Conservation (phyloP, 805 yeast genomes). For the Candida coquimbonensis region DNA sequence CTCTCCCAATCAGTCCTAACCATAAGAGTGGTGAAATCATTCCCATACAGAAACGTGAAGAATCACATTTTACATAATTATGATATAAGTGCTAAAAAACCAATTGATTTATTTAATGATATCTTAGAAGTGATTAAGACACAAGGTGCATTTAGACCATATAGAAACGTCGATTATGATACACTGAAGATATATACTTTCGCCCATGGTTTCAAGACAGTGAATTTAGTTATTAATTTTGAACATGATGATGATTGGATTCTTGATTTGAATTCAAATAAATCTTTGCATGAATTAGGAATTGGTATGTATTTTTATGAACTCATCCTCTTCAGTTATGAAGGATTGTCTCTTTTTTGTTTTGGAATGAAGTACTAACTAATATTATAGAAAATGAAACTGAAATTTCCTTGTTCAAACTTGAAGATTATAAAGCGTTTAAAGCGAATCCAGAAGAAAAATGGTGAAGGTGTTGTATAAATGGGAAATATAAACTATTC, state of each 20-base stretch:
- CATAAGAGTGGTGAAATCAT: slow-evolving; percentile 81
- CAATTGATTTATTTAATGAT: slow-evolving; percentile 51
- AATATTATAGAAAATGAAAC: slow-evolving; percentile 66
- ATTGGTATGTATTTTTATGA: slow-evolving; percentile 26
- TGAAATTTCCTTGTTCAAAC: slow-evolving; percentile 77
- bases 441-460: slow-evolving; percentile 84
- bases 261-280: slow-evolving; percentile 29
- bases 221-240: slow-evolving; percentile 85
- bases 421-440: slow-evolving; percentile 55
- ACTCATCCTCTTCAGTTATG: slow-evolving; percentile 5
- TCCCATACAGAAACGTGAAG: slow-evolving; percentile 83
- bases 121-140: slow-evolving; percentile 41
- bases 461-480: slow-evolving; percentile 44
- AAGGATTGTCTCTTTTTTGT: no score
- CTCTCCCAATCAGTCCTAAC: slow-evolving; percentile 65
- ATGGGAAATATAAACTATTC: no score
- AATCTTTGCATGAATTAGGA: slow-evolving; percentile 35
- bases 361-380: slow-evolving; percentile 9
- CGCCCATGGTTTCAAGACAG: slow-evolving; percentile 92
- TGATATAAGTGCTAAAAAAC: slow-evolving; percentile 64
- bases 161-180: slow-evolving; percentile 66
- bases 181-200: slow-evolving; percentile 83
- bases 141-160: slow-evolving; percentile 72
- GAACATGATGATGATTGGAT: slow-evolving; percentile 81
- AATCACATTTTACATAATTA: slow-evolving; percentile 63